Percentiles rank a stretch among this genome's conserved stretches.
phyloP scores from a whole-genome alignment of 345 rosid species.

The Adansonia digitata region DNA sequence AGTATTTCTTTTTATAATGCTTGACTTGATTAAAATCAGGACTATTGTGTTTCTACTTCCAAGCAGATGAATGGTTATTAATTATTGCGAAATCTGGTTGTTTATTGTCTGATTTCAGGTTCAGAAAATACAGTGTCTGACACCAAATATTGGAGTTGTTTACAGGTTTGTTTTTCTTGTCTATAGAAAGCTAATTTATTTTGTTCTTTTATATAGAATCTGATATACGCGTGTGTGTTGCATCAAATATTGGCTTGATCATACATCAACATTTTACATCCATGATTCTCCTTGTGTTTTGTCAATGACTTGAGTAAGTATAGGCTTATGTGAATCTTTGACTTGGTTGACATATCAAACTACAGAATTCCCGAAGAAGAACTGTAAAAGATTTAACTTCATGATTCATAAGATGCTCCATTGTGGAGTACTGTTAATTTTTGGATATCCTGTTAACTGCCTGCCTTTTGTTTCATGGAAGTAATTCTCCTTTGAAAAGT shows the following conservation, averaged over 20 bases:
- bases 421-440: no score
- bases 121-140: slow-evolving; percentile 80
- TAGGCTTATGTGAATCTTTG: neutral
- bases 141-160: slow-evolving; percentile 94
- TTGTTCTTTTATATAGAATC: neutral
- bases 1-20: neutral
- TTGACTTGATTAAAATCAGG: neutral
- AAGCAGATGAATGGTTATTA: neutral
- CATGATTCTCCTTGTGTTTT: neutral
- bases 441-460: no score
- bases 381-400: neutral
- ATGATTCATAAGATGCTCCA: no score
- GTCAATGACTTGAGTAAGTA: neutral
- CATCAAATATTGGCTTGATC: neutral
- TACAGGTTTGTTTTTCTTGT: slow-evolving; percentile 57
- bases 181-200: neutral
- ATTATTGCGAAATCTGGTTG: neutral
- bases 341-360: neutral
- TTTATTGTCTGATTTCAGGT: slow-evolving; percentile 42
- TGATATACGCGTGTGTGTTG: neutral
- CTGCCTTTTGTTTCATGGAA: neutral
- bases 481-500: neutral
- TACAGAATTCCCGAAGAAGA: neutral
- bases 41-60: no score
- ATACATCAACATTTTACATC: neutral